phyloP scores from a whole-genome alignment of 345 rosid genomes.

The Psidium friedrichsthalianum region DNA sequence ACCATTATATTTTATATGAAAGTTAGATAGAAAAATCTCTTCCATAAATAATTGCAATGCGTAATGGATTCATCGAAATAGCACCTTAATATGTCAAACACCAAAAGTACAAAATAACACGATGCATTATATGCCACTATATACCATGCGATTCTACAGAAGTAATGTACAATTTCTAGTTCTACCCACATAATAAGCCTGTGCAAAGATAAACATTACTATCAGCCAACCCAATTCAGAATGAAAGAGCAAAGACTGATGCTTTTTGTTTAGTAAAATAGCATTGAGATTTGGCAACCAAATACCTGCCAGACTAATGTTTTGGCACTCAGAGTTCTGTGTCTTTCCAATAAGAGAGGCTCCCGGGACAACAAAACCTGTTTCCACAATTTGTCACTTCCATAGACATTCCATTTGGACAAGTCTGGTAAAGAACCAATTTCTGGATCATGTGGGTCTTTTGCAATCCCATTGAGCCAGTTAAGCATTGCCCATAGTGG shows the following conservation, averaged over 20 bases:
- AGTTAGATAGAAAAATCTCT: background rate
- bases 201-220: background rate
- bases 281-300: background rate
- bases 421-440: conserved; percentile 47
- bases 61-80: background rate
- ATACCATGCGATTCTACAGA: background rate
- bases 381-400: conserved; percentile 54
- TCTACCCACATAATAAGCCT: background rate
- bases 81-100: background rate
- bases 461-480: conserved; percentile 51
- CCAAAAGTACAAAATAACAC: background rate
- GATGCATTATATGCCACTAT: background rate
- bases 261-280: background rate
- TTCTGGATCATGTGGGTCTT: conserved; percentile 38
- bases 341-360: conserved; percentile 19
- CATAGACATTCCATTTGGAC: conserved; percentile 47
- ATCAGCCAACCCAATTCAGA: background rate
- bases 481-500: conserved; percentile 24
- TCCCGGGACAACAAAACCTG: conserved; percentile 53
- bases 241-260: background rate
- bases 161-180: background rate
- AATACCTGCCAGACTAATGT: conserved; percentile 39
- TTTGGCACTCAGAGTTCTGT: conserved; percentile 18
- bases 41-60: background rate
- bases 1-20: background rate